Evolutionary conservation across 192 early-diverging fungal genomes (phyloP).

Genomic region (Entomortierella lignicola): DNA sequence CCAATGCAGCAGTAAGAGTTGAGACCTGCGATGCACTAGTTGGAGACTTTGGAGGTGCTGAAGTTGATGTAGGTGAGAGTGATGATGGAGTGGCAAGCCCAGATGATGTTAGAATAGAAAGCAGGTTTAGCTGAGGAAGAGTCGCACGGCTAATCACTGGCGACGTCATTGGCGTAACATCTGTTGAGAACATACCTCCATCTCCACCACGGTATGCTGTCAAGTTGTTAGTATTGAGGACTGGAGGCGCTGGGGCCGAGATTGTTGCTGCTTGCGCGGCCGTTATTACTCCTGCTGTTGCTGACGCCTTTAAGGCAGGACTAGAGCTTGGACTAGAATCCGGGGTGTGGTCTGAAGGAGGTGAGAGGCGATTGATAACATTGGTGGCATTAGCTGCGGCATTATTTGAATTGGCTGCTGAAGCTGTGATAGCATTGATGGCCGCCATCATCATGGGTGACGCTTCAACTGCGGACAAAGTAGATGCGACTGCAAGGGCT

Average conservation of each 20-base stretch:
- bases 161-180: conserved; percentile 51
- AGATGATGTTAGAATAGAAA: conserved; percentile 29
- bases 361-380: conserved; percentile 6
- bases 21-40: conserved; percentile 36
- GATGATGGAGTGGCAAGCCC: conserved; percentile 30
- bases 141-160: conserved; percentile 45
- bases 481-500: conserved; percentile 63
- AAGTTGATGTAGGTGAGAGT: conserved; percentile 36
- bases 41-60: conserved; percentile 20
- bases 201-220: conserved; percentile 29
- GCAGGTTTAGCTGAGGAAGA: conserved; percentile 23
- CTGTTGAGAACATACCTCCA: conserved; percentile 30
- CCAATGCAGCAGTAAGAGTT: conserved; percentile 41
- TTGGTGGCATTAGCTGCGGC: conserved; percentile 1
- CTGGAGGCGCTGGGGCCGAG: not conserved
- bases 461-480: conserved; percentile 61
- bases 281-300: not conserved
- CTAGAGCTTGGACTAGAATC: conserved; percentile 41
- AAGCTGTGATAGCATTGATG: conserved; percentile 42
- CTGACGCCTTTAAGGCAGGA: not conserved
- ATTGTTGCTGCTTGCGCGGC: not conserved
- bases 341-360: conserved; percentile 36
- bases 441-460: conserved; percentile 53
- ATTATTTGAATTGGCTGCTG: conserved; percentile 25
- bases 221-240: conserved; percentile 1